Percentiles rank a stretch among this genome's conserved stretches.
These are phyloP conservation scores for Thuja plicata DNA, from an alignment of 83 land plant genomes.

Conservation along the genomic window DNA sequence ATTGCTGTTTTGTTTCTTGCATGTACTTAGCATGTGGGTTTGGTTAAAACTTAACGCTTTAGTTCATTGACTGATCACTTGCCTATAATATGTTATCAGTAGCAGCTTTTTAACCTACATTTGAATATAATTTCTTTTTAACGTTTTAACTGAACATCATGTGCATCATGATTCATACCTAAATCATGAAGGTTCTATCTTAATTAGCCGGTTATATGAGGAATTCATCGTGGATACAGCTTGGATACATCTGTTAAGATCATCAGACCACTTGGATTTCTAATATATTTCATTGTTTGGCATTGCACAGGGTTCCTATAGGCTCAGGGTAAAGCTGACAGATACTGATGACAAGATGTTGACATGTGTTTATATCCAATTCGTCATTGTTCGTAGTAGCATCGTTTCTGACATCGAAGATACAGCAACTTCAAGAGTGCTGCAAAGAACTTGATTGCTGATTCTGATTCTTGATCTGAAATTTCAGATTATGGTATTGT, in stretches of 20 bases:
- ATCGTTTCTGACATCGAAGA: not conserved
- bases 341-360: not conserved
- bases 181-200: not conserved
- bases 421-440: not conserved
- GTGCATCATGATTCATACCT: too few species aligned
- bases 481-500: not conserved
- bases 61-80: not conserved
- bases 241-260: not conserved
- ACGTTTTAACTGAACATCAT: too few species aligned
- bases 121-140: not conserved
- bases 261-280: not conserved
- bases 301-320: not conserved
- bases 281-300: not conserved
- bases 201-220: not conserved
- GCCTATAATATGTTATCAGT: not conserved
- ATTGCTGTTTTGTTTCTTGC: not conserved
- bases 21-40: not conserved
- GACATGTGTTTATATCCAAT: slow-evolving; percentile 8
- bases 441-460: not conserved
- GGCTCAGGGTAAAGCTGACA: slow-evolving; percentile 1
- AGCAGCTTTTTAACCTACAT: not conserved
- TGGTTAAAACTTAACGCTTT: not conserved
- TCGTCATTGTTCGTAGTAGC: slow-evolving; percentile 9
- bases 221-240: not conserved
- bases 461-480: not conserved